These are phyloP conservation scores for Candida coquimbonensis DNA, from an alignment of 805 yeast species.

Conservation along the genomic window DNA sequence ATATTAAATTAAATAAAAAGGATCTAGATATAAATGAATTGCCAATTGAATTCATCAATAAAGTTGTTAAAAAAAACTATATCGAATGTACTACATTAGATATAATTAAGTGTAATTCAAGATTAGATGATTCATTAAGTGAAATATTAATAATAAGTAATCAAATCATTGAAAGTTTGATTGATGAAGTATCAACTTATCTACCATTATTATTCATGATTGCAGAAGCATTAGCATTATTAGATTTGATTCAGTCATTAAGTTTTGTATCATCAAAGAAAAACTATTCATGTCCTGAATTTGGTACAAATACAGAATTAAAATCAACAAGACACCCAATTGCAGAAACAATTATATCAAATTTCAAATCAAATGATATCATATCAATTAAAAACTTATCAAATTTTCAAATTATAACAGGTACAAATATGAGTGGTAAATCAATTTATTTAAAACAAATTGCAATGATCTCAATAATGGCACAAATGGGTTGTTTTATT, in stretches of 20 bases:
- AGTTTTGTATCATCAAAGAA: constrained; percentile 22
- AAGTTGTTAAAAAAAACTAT: constrained; percentile 22
- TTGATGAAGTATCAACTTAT: constrained; percentile 21
- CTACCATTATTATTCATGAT: constrained; percentile 33
- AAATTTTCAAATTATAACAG: constrained; percentile 44
- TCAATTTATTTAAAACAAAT: constrained; percentile 49
- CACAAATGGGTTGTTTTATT: constrained; percentile 50
- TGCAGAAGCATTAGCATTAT: constrained; percentile 35
- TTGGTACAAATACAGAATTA: constrained; percentile 23
- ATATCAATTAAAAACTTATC: constrained; percentile 29
- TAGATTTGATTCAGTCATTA: constrained; percentile 34
- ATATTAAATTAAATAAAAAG: constrained; percentile 22
- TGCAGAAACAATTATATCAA: constrained; percentile 24
- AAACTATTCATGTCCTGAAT: constrained; percentile 30
- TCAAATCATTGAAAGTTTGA: constrained; percentile 27
- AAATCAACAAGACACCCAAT: constrained; percentile 37
- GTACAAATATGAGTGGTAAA: constrained; percentile 61
- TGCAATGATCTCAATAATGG: constrained; percentile 41
- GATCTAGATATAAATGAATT: constrained; percentile 11
- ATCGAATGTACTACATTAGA: constrained; percentile 35
- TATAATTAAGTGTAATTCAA: constrained; percentile 32
- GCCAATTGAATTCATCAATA: constrained; percentile 31
- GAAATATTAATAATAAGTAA: constrained; percentile 39
- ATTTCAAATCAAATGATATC: constrained; percentile 34
- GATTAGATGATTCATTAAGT: constrained; percentile 31